Conservation (phyloP, 371 early-diverging fungal species). For the Mortierella polycephala region DNA sequence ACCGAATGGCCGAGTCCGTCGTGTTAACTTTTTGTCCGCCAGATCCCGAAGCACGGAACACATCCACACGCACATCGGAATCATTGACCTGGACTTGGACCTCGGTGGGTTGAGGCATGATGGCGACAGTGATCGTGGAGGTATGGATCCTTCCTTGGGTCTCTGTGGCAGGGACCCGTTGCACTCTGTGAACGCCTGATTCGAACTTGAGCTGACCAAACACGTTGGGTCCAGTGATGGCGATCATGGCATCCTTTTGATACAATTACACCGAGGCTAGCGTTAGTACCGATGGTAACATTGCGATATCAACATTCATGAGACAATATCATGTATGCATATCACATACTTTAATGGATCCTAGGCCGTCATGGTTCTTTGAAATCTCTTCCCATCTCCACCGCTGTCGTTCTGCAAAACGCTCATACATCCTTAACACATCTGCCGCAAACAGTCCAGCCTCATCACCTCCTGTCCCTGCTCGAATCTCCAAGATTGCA, state of each 20-base stretch:
- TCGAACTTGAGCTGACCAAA: conserved; percentile 84
- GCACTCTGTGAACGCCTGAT: conserved; percentile 87
- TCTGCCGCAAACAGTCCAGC: conserved; percentile 83
- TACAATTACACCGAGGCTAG: background rate
- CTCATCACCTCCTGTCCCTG: conserved; percentile 89
- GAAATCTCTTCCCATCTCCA: conserved; percentile 80
- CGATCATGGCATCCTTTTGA: conserved; percentile 67
- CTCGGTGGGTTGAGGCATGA: conserved; percentile 81
- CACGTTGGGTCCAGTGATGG: conserved; percentile 75
- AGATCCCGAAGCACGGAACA: conserved; percentile 82
- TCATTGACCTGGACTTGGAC: conserved; percentile 78
- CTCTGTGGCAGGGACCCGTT: conserved; percentile 88
- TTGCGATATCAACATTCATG: background rate
- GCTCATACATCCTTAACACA: conserved; percentile 81
- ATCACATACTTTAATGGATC: conserved; percentile 64
- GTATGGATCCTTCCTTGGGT: conserved; percentile 87
- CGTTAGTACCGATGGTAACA: background rate
- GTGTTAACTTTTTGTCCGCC: conserved; percentile 96
- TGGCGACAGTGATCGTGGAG: conserved; percentile 87
- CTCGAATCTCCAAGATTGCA: conserved; percentile 84
- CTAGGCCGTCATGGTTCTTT: conserved; percentile 62
- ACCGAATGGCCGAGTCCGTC: conserved; percentile 94
- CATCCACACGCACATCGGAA: conserved; percentile 79
- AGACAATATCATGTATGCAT: background rate
- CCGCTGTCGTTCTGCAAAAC: conserved; percentile 67